A percentile compares a stretch with the other conserved stretches of the same genome.
Evolutionary conservation across 2,329 filamentous ascomycete genomes (phyloP).

Genomic region (Monilinia aucupariae): DNA sequence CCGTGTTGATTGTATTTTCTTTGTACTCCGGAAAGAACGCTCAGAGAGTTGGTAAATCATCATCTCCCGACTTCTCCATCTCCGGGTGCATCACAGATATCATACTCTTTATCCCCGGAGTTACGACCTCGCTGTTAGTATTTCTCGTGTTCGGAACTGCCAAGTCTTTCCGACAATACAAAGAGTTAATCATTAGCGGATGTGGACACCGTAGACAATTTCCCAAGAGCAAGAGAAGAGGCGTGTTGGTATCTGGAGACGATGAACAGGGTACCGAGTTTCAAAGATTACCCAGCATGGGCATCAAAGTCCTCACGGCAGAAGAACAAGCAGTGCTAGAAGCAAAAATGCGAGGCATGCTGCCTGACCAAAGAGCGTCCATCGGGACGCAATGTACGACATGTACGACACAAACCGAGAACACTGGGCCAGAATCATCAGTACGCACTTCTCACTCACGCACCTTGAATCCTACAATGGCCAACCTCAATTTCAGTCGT

Average conservation of each 20-base stretch:
- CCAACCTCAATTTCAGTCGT: constrained; percentile 4
- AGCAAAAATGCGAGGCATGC: constrained; percentile 7
- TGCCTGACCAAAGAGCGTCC: neutral
- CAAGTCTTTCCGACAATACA: constrained; percentile 34
- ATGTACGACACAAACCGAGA: neutral
- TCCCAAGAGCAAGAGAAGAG: constrained; percentile 11
- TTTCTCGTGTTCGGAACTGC: constrained; percentile 43
- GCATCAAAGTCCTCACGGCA: neutral
- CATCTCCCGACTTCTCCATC: constrained; percentile 37
- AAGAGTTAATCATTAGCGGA: constrained; percentile 25
- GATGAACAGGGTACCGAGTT: constrained; percentile 13
- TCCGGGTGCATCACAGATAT: constrained; percentile 34
- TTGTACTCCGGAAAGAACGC: constrained; percentile 35
- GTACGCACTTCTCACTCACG: constrained; percentile 1
- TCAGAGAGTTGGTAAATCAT: constrained; percentile 20
- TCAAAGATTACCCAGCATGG: constrained; percentile 11
- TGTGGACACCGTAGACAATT: constrained; percentile 18
- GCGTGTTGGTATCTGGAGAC: neutral
- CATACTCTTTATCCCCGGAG: constrained; percentile 38
- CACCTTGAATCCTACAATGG: neutral
- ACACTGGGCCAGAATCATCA: neutral
- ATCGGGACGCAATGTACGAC: neutral
- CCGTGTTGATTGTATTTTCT: constrained; percentile 39
- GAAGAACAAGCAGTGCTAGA: constrained; percentile 9
- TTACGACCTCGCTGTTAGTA: constrained; percentile 36